Percentiles rank a stretch among this genome's conserved stretches.
Conservation (phyloP, 768 basidiomycete species). For the Pleurotus salmoneostramineus region DNA sequence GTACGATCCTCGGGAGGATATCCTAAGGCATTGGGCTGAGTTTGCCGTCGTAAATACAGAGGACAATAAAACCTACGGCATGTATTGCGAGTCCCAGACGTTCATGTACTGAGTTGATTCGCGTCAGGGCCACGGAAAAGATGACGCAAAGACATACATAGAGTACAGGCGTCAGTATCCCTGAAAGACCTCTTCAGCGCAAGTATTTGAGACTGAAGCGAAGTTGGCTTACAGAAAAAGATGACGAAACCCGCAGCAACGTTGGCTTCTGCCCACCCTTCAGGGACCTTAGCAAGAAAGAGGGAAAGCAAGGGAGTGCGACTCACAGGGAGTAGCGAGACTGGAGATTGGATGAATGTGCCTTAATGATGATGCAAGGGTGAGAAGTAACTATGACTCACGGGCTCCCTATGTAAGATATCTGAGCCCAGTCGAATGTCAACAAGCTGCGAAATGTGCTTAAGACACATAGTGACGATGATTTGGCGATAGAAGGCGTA, state of each 20-base stretch:
- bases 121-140: neutral
- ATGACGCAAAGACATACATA: conserved; percentile 34
- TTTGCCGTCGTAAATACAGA: neutral
- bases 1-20: conserved; percentile 63
- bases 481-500: neutral
- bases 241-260: conserved; percentile 57
- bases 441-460: conserved; percentile 51
- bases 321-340: conserved; percentile 59
- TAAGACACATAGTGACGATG: conserved; percentile 4
- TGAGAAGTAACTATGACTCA: neutral
- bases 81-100: conserved; percentile 50
- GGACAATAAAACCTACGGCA: conserved; percentile 39
- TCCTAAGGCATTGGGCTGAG: conserved; percentile 22
- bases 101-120: conserved; percentile 49
- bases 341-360: neutral
- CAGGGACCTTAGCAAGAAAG: neutral
- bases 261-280: conserved; percentile 76
- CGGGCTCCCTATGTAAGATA: conserved; percentile 68
- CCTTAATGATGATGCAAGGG: neutral
- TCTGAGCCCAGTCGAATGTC: conserved; percentile 78
- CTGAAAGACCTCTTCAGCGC: conserved; percentile 13
- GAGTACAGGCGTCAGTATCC: conserved; percentile 58
- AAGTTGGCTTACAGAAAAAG: conserved; percentile 52
- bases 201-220: neutral
- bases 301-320: neutral